phyloP scores from a whole-genome alignment of 2,329 filamentous ascomycete species.

The Diatrype stigma region DNA sequence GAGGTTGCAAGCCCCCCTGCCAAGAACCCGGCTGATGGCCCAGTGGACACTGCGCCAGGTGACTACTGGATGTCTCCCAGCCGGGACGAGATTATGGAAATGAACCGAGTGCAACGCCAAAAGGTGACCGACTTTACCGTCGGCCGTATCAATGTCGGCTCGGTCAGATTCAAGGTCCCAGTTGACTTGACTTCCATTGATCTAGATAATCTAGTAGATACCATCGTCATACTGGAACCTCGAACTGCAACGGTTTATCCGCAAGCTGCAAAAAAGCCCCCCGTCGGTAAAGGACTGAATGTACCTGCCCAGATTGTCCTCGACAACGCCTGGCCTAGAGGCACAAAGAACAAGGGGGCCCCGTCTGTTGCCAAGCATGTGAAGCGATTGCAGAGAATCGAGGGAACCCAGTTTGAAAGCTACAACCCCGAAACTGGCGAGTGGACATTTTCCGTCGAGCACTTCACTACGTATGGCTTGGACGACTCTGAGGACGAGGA shows the following conservation, averaged over 20 bases:
- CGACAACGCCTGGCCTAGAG: slow-evolving; percentile 88
- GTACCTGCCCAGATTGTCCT: slow-evolving; percentile 84
- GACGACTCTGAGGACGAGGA: slow-evolving; percentile 75
- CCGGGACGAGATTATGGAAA: slow-evolving; percentile 67
- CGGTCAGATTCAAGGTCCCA: slow-evolving; percentile 73
- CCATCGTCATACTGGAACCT: slow-evolving; percentile 70
- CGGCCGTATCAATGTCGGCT: slow-evolving; percentile 76
- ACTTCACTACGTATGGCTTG: slow-evolving; percentile 93
- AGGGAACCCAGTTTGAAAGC: slow-evolving; percentile 74
- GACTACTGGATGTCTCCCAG: slow-evolving; percentile 84
- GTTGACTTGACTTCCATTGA: slow-evolving; percentile 80
- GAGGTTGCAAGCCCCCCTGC: slow-evolving; percentile 36
- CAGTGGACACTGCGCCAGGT: slow-evolving; percentile 54
- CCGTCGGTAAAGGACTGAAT: slow-evolving; percentile 83
- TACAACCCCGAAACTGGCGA: slow-evolving; percentile 77
- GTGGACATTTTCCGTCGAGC: slow-evolving; percentile 91
- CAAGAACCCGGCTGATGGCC: slow-evolving; percentile 19
- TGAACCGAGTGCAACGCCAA: slow-evolving; percentile 76
- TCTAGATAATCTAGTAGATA: slow-evolving; percentile 73
- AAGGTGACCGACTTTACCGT: slow-evolving; percentile 73
- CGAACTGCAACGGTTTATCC: slow-evolving; percentile 88
- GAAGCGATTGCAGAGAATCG: slow-evolving; percentile 72
- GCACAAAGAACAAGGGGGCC: slow-evolving; percentile 55
- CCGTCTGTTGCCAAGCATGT: slow-evolving; percentile 76
- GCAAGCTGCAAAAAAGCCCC: slow-evolving; percentile 70